These are phyloP conservation scores for Allomyces arbusculus DNA, from an alignment of 192 early-diverging fungal genomes.

Conservation along the genomic window DNA sequence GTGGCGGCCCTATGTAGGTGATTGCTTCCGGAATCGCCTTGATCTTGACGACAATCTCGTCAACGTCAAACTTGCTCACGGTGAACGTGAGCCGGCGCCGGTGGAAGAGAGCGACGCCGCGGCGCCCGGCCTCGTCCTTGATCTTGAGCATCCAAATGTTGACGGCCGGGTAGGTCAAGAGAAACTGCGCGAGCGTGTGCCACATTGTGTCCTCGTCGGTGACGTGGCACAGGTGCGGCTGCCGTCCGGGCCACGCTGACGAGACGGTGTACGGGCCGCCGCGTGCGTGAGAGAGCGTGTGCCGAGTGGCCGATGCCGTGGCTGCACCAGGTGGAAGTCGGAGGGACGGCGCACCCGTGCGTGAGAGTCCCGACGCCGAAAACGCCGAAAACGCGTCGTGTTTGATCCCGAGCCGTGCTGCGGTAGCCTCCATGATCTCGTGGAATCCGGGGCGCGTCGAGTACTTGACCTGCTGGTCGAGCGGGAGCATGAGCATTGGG, in stretches of 20 bases:
- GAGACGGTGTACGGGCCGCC: not conserved
- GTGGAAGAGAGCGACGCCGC: not conserved
- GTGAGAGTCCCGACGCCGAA: too few species aligned
- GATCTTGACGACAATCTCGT: not conserved
- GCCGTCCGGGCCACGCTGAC: not conserved
- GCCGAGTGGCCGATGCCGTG: not conserved
- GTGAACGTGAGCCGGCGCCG: not conserved
- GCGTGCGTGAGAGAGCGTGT: too few species aligned
- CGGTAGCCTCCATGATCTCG: not conserved
- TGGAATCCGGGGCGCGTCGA: not conserved
- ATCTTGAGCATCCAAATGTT: not conserved
- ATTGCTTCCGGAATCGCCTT: not conserved
- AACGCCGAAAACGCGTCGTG: not conserved
- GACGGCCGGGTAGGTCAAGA: not conserved
- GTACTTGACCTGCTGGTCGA: not conserved
- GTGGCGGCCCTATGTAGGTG: not conserved
- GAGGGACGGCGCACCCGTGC: too few species aligned
- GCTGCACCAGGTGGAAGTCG: not conserved
- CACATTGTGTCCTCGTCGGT: not conserved
- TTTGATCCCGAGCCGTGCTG: not conserved
- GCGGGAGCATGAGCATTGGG: not conserved
- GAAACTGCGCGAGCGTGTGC: not conserved
- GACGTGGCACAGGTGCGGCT: not conserved
- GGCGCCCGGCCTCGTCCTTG: not conserved
- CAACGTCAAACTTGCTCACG: not conserved